Percentiles rank a stretch among this genome's conserved stretches.
Evolutionary conservation across 331 rosid species (phyloP).

Genomic region (Quercus tomentella): DNA sequence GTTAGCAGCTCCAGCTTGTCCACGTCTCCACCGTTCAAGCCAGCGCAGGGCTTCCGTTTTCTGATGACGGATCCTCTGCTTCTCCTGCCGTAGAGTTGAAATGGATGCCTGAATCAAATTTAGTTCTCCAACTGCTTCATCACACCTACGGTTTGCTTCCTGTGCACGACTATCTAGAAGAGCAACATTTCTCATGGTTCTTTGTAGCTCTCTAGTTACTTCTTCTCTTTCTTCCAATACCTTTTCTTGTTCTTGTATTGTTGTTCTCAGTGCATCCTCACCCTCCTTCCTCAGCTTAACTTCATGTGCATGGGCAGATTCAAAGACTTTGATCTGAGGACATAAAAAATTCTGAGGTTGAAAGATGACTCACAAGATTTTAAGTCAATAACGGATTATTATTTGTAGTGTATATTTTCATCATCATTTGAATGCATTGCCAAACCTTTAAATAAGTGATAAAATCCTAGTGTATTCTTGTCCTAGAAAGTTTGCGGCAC

Average conservation of each 20-base stretch:
- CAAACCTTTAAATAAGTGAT: neutral
- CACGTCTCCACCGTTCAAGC: slow-evolving; percentile 78
- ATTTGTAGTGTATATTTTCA: neutral
- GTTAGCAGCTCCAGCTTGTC: slow-evolving; percentile 54
- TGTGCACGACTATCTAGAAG: slow-evolving; percentile 56
- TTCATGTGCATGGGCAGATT: slow-evolving; percentile 47
- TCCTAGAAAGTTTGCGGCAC: slow-evolving; percentile 5
- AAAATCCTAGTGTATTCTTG: neutral
- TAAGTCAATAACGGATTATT: neutral
- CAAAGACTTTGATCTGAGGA: slow-evolving; percentile 50
- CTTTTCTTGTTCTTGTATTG: slow-evolving; percentile 54
- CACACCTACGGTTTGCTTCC: slow-evolving; percentile 62
- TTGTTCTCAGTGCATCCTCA: slow-evolving; percentile 46
- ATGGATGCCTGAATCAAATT: slow-evolving; percentile 67
- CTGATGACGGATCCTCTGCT: slow-evolving; percentile 63
- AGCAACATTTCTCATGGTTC: slow-evolving; percentile 63
- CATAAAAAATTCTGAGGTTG: slow-evolving; percentile 8
- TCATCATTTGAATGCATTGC: neutral
- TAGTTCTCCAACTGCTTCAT: slow-evolving; percentile 64
- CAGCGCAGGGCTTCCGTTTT: slow-evolving; percentile 74
- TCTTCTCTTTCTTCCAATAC: slow-evolving; percentile 51
- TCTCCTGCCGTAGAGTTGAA: slow-evolving; percentile 65
- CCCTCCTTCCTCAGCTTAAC: slow-evolving; percentile 49
- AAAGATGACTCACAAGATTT: slow-evolving; percentile 11
- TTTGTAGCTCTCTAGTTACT: slow-evolving; percentile 43